Conservation (phyloP, 2,329 filamentous ascomycete species). For the Fusarium annulatum region DNA sequence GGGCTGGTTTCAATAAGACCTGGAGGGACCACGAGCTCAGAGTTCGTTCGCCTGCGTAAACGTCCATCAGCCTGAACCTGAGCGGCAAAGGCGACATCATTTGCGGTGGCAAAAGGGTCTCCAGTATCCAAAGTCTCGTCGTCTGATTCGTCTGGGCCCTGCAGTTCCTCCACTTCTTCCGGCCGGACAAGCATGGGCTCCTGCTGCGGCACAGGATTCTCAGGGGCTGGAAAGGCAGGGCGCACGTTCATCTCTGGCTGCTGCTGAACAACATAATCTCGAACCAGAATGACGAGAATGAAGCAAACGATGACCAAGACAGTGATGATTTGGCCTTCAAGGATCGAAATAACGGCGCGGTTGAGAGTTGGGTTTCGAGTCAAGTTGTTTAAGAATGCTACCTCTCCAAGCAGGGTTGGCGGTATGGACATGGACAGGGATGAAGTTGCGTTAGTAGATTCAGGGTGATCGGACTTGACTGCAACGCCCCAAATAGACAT, state of each 20-base stretch:
- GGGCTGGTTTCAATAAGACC: slow-evolving; percentile 19
- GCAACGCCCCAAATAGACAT: slow-evolving; percentile 47
- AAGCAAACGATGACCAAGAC: slow-evolving; percentile 91
- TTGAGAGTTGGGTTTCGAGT: slow-evolving; percentile 80
- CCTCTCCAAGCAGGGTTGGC: slow-evolving; percentile 63
- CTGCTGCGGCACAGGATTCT: slow-evolving; percentile 44
- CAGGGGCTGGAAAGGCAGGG: slow-evolving; percentile 66
- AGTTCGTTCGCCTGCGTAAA: slow-evolving; percentile 25
- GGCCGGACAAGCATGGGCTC: slow-evolving; percentile 41
- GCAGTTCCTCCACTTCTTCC: slow-evolving; percentile 37
- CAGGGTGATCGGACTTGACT: slow-evolving; percentile 27
- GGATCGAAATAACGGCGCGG: slow-evolving; percentile 79
- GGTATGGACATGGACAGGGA: slow-evolving; percentile 20
- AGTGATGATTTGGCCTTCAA: slow-evolving; percentile 96
- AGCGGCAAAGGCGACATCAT: slow-evolving; percentile 21
- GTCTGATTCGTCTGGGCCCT: slow-evolving; percentile 45
- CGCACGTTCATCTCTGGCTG: slow-evolving; percentile 92
- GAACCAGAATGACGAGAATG: slow-evolving; percentile 94
- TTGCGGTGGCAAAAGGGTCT: slow-evolving; percentile 22
- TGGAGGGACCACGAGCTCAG: slow-evolving; percentile 16
- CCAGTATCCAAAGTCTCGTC: slow-evolving; percentile 48
- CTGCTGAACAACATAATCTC: slow-evolving; percentile 98
- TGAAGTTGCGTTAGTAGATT: slow-evolving; percentile 29
- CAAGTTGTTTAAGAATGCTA: slow-evolving; percentile 66
- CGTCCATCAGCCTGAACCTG: slow-evolving; percentile 25